Percentiles rank a stretch among this genome's conserved stretches.
Evolutionary conservation across 2,329 filamentous ascomycete species (phyloP).

Genomic region (Colletotrichum abscissum): DNA sequence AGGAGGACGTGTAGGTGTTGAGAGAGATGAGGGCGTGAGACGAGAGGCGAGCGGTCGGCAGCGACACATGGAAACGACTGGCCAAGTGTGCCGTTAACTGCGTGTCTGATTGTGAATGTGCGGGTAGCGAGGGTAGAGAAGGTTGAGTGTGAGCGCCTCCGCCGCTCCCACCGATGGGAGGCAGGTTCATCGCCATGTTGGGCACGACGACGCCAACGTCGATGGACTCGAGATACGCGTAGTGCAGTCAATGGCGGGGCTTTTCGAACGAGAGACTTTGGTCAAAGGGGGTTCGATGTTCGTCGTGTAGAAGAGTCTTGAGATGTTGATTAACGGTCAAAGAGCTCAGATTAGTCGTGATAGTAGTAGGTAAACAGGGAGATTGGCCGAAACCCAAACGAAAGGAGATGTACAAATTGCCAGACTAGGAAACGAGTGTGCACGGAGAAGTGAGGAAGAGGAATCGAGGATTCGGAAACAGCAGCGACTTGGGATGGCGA

Average conservation of each 20-base stretch:
- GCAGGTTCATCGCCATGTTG: slow-evolving; percentile 71
- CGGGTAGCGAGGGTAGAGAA: slow-evolving; percentile 87
- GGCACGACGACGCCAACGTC: slow-evolving; percentile 40
- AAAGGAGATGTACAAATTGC: slow-evolving; percentile 24
- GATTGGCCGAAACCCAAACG: slow-evolving; percentile 24
- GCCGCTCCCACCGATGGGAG: slow-evolving; percentile 57
- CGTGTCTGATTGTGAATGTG: slow-evolving; percentile 82
- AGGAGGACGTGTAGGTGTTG: slow-evolving; percentile 93
- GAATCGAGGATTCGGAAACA: background rate
- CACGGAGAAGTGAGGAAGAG: slow-evolving; percentile 23
- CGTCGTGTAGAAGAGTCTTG: background rate
- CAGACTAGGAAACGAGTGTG: slow-evolving; percentile 30
- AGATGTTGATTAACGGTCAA: background rate
- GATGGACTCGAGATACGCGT: slow-evolving; percentile 10
- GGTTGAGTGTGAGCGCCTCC: slow-evolving; percentile 81
- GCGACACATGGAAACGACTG: slow-evolving; percentile 89
- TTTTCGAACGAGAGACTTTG: background rate
- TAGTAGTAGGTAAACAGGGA: background rate
- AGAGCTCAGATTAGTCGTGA: slow-evolving; percentile 26
- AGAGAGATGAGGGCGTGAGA: slow-evolving; percentile 92
- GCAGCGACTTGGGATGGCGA: slow-evolving; percentile 7
- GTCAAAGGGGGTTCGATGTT: background rate
- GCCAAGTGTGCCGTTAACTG: slow-evolving; percentile 86
- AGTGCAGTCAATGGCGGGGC: slow-evolving; percentile 4
- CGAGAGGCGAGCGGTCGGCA: slow-evolving; percentile 88